These are phyloP conservation scores for Xylaria sp. DNA, from an alignment of 2,329 filamentous ascomycete genomes.

Conservation along the genomic window DNA sequence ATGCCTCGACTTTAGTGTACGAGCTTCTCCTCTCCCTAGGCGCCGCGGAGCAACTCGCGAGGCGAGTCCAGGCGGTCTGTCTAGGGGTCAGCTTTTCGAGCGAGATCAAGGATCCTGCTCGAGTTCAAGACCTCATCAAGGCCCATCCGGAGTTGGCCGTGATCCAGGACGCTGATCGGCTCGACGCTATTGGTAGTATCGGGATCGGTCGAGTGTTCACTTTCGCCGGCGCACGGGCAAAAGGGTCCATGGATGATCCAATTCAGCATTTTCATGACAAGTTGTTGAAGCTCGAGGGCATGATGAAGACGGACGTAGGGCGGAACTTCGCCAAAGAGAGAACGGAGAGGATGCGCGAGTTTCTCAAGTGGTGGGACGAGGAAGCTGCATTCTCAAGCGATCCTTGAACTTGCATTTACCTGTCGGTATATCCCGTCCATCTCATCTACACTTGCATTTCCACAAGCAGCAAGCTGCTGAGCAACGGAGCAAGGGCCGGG, in stretches of 20 bases:
- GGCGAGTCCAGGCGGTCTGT: constrained; percentile 71
- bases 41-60: constrained; percentile 60
- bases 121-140: constrained; percentile 63
- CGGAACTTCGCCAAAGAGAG: constrained; percentile 55
- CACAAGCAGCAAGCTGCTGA: neutral
- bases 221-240: constrained; percentile 68
- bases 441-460: neutral
- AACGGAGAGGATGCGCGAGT: constrained; percentile 54
- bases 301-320: constrained; percentile 67
- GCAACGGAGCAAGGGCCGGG: neutral
- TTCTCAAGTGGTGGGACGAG: constrained; percentile 62
- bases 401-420: too few relatives aligned
- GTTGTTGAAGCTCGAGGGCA: constrained; percentile 63
- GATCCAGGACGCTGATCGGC: constrained; percentile 88
- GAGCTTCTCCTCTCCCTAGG: constrained; percentile 60
- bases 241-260: constrained; percentile 60
- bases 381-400: constrained; percentile 44
- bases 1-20: constrained; percentile 58
- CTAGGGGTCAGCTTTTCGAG: constrained; percentile 76
- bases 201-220: constrained; percentile 80
- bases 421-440: too few relatives aligned
- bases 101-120: constrained; percentile 67
- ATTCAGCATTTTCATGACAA: constrained; percentile 80
- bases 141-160: constrained; percentile 75
- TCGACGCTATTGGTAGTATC: constrained; percentile 89